These are phyloP conservation scores for Zarea fungicola DNA, from an alignment of 2,329 filamentous ascomycete species.

Conservation along the genomic window DNA sequence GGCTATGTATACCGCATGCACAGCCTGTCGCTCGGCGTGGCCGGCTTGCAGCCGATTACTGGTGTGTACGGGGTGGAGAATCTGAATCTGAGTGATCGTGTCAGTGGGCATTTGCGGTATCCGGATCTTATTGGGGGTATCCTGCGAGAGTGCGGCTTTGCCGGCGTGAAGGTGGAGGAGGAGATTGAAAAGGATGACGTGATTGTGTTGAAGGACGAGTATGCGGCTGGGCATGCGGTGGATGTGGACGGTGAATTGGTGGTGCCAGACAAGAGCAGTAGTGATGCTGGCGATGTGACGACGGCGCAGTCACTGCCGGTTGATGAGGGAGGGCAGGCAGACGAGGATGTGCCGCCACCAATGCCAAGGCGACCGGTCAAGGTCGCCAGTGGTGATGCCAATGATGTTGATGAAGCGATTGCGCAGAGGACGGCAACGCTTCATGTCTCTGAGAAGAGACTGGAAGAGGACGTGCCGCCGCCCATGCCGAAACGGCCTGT, in stretches of 20 bases:
- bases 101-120: conserved; percentile 50
- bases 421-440: neutral
- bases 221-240: conserved; percentile 27
- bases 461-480: neutral
- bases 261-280: conserved; percentile 13
- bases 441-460: neutral
- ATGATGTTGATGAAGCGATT: neutral
- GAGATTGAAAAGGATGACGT: conserved; percentile 49
- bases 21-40: conserved; percentile 75
- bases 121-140: conserved; percentile 47
- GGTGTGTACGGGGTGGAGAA: conserved; percentile 61
- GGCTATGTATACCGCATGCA: conserved; percentile 83
- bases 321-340: too few species aligned
- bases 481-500: neutral
- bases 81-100: conserved; percentile 47
- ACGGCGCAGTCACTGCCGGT: too few species aligned
- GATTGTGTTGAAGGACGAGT: conserved; percentile 39
- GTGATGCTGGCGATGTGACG: too few species aligned
- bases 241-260: conserved; percentile 22
- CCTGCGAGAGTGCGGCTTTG: conserved; percentile 46
- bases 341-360: too few species aligned
- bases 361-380: too few species aligned
- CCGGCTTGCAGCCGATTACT: conserved; percentile 70
- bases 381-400: neutral
- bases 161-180: conserved; percentile 37